Evolutionary conservation across 129 eudicot genomes (phyloP).

Genomic region (Lonicera japonica): DNA sequence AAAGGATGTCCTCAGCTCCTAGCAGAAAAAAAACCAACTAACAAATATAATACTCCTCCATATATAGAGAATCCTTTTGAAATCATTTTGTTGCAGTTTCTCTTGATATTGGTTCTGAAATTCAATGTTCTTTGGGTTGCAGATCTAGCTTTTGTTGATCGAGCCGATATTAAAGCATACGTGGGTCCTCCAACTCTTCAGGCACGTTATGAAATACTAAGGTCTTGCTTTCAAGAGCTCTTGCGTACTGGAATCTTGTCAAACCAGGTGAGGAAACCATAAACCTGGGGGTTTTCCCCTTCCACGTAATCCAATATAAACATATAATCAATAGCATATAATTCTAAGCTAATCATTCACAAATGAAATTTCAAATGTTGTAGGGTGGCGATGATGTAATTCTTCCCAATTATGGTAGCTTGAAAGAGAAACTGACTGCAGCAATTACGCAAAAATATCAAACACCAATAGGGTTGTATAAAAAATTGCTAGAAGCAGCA

Average conservation of each 20-base stretch:
- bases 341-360: neutral
- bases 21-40: no score
- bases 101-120: no score
- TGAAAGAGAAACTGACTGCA: slow-evolving; percentile 55
- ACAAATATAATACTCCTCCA: no score
- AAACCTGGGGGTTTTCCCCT: slow-evolving; percentile 1
- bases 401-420: slow-evolving; percentile 51
- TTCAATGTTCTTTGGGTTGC: slow-evolving; percentile 26
- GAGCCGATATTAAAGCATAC: slow-evolving; percentile 98
- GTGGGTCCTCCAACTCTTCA: slow-evolving; percentile 97
- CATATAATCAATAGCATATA: neutral
- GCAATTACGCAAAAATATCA: slow-evolving; percentile 30
- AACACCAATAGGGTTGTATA: slow-evolving; percentile 27
- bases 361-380: neutral
- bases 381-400: slow-evolving; percentile 36
- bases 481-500: slow-evolving; percentile 70
- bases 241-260: slow-evolving; percentile 73
- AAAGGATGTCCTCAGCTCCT: no score
- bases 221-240: slow-evolving; percentile 88
- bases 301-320: neutral
- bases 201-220: slow-evolving; percentile 90
- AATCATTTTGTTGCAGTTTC: no score
- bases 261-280: slow-evolving; percentile 31
- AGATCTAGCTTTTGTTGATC: slow-evolving; percentile 97
- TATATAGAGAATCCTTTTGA: no score